Conservation (phyloP, 1,284 basidiomycete species). For the Sporisorium graminicola region DNA sequence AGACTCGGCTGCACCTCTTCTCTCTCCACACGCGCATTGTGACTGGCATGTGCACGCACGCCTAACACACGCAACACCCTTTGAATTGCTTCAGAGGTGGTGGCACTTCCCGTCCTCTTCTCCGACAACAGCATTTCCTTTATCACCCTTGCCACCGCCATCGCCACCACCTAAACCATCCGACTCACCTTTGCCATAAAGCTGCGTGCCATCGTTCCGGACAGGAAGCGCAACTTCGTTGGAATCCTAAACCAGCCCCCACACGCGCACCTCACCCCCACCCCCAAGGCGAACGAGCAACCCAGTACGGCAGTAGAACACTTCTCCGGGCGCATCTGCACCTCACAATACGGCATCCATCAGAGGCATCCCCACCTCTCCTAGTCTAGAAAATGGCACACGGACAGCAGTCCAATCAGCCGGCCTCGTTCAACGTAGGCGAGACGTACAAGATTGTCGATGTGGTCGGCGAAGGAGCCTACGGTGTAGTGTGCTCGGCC, state of each 20-base stretch:
- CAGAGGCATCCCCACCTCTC: too few species aligned
- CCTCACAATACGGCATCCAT: background rate
- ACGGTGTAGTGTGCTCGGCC: conserved; percentile 71
- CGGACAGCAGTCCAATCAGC: conserved; percentile 38
- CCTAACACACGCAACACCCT: background rate
- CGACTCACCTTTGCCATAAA: background rate
- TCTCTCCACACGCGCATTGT: background rate
- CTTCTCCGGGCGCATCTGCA: background rate
- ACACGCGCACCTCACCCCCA: background rate
- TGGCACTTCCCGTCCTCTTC: background rate
- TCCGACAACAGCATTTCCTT: background rate
- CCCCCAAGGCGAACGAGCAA: background rate
- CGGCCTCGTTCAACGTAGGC: conserved; percentile 54
- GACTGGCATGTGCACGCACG: background rate
- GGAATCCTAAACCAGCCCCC: background rate
- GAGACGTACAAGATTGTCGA: conserved; percentile 69
- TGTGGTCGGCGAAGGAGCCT: conserved; percentile 72
- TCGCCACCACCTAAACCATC: too few species aligned
- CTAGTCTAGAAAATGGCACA: conserved; percentile 22
- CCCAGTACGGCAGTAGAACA: background rate
- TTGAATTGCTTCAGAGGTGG: background rate
- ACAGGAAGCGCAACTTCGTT: background rate
- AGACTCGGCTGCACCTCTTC: background rate
- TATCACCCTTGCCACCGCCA: background rate
- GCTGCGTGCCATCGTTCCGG: background rate